Evolutionary conservation across 2,329 filamentous ascomycete genomes (phyloP).

Genomic region (Colletotrichum aenigma): DNA sequence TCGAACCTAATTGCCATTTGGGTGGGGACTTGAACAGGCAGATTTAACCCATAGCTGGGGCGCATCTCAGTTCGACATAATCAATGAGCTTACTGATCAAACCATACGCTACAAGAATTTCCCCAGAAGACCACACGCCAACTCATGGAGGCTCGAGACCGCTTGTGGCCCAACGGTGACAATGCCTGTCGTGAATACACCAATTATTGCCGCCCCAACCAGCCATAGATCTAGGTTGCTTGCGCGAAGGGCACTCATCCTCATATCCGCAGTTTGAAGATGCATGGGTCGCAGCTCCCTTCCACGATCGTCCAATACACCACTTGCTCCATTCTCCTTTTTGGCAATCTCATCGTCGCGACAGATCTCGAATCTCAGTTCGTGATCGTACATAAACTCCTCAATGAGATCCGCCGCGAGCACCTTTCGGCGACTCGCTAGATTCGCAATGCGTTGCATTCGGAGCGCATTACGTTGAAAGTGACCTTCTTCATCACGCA

Average conservation of each 20-base stretch:
- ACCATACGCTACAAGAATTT: background rate
- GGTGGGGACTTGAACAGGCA: background rate
- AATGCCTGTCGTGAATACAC: background rate
- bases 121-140: background rate
- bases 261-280: conserved; percentile 45
- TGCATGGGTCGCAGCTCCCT: conserved; percentile 36
- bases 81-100: background rate
- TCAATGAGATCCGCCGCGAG: conserved; percentile 44
- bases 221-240: background rate
- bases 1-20: background rate
- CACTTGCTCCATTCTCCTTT: background rate
- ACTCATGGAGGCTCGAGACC: background rate
- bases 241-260: conserved; percentile 31
- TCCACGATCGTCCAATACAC: background rate
- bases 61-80: background rate
- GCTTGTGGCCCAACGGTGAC: background rate
- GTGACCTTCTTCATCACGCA: conserved; percentile 30
- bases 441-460: conserved; percentile 41
- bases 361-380: conserved; percentile 22
- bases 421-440: conserved; percentile 39
- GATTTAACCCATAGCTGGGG: background rate
- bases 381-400: conserved; percentile 42
- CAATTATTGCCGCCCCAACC: background rate
- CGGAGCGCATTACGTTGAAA: conserved; percentile 36
- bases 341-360: conserved; percentile 5